Evolutionary conservation across 2,329 filamentous ascomycete species (phyloP), one percentile per base, ranked within the genome.

Genomic region (Thermothelomyces thermophilus): DNA sequence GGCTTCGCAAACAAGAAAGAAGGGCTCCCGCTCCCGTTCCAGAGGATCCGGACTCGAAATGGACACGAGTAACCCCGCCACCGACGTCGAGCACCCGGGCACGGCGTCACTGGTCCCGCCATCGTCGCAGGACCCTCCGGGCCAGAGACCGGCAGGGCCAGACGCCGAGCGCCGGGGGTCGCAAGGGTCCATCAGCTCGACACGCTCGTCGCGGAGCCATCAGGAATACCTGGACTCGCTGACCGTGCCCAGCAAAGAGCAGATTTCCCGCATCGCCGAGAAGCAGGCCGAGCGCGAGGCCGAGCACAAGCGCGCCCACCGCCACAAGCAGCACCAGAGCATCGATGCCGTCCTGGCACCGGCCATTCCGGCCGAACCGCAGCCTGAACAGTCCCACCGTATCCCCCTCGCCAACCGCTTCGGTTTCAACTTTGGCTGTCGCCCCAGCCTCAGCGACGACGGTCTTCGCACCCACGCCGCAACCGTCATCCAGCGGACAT

Each of bases 401-500:
- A 39, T 24, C 35, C 28, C 26, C 14, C 16, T 54, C 17, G 17
- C 44, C 10, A 46, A 26, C 44, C 42, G 41, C 17, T 48, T 58
- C 5, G 48, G 53, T 26, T 46, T 56, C 6, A 46, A 48, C 13
- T 46, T 56, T 3, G 46, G 52, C 11, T 49, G 41, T 28, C 50
- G 39, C 14, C 17, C n/a, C 8, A 50, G 35, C 28, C 13, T 28
- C 35, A 45, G 35, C 33, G 60, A 65, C 5, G 58, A 61, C 4
- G 40, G 56, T 20, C 41, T 63, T 7, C 59, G 56, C 24, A 62
- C 67, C 22, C 68, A 71, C 43, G 80, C 80, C 2, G 80, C 79
- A 3, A 70, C 69, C 19, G 60, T 80, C 22, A 83, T 84, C 41
- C 80, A 88, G 70, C 80, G 83, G 57, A 85, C 83, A 22, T 94